These are phyloP conservation scores for Aspergillus incahuasiensis DNA, from an alignment of 495 filamentous ascomycete genomes.

Conservation along the genomic window DNA sequence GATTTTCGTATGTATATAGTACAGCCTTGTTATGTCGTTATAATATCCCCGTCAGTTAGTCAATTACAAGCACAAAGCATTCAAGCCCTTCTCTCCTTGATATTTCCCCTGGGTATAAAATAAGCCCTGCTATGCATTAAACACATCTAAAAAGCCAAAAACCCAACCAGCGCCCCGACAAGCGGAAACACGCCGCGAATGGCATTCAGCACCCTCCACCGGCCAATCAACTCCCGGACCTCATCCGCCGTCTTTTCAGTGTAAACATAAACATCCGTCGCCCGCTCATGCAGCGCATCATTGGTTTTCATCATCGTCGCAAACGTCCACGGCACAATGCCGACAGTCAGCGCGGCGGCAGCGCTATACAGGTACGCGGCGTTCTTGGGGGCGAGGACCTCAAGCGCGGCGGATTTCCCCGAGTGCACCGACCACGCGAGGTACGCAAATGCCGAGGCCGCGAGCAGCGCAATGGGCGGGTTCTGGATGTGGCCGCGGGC, in stretches of 20 bases:
- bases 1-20: too few species aligned
- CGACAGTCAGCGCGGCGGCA: constrained; percentile 29
- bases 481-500: constrained; percentile 31
- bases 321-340: constrained; percentile 37
- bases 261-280: background rate
- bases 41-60: too few species aligned
- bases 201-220: constrained; percentile 35
- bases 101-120: too few species aligned
- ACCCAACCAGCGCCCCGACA: constrained; percentile 26
- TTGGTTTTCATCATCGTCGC: constrained; percentile 23
- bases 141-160: constrained; percentile 8
- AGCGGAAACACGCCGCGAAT: constrained; percentile 34
- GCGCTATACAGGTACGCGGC: constrained; percentile 20
- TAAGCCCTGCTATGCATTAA: too few species aligned
- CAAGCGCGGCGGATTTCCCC: constrained; percentile 15
- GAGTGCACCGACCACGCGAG: constrained; percentile 33
- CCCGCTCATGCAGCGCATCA: constrained; percentile 21
- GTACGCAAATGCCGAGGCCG: constrained; percentile 33
- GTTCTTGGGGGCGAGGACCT: constrained; percentile 14
- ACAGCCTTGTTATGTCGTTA: too few species aligned
- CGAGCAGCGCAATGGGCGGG: constrained; percentile 28
- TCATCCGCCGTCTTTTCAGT: constrained; percentile 11
- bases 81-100: too few species aligned
- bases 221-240: constrained; percentile 23
- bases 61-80: too few species aligned